A percentile compares a stretch with the other conserved stretches of the same genome.
These are phyloP conservation scores for Peniophora sp. DNA, from an alignment of 1,284 basidiomycete species.

Conservation along the genomic window DNA sequence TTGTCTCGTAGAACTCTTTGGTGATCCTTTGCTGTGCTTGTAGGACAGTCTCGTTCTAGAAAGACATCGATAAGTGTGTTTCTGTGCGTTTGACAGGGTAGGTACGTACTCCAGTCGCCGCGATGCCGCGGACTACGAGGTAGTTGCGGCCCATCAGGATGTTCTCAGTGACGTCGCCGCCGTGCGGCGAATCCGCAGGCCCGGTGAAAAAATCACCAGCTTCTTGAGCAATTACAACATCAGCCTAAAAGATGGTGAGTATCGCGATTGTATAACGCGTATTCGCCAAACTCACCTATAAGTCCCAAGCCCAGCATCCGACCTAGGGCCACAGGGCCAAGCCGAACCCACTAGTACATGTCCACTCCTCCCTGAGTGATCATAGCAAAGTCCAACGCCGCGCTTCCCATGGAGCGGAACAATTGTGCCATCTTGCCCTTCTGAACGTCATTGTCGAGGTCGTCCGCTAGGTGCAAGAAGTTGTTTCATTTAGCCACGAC, in stretches of 20 bases:
- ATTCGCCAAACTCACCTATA: too few relatives aligned
- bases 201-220: slow-evolving; percentile 79
- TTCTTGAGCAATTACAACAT: slow-evolving; percentile 86
- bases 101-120: slow-evolving; percentile 45
- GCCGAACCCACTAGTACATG: slow-evolving; percentile 60
- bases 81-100: neutral
- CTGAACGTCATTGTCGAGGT: slow-evolving; percentile 52
- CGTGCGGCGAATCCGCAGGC: slow-evolving; percentile 41
- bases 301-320: slow-evolving; percentile 92
- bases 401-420: slow-evolving; percentile 76
- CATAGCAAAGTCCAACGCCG: slow-evolving; percentile 76
- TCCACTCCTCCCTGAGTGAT: slow-evolving; percentile 84
- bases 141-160: slow-evolving; percentile 84
- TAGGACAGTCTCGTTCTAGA: slow-evolving; percentile 51
- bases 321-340: slow-evolving; percentile 70
- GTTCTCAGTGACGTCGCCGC: slow-evolving; percentile 53
- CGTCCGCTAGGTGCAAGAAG: slow-evolving; percentile 74
- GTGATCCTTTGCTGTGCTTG: slow-evolving; percentile 78
- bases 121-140: slow-evolving; percentile 68
- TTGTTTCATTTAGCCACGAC: slow-evolving; percentile 63
- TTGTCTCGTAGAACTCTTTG: slow-evolving; percentile 76
- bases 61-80: slow-evolving; percentile 4
- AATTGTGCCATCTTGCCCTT: slow-evolving; percentile 87
- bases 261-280: too few relatives aligned
- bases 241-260: slow-evolving; percentile 46